Evolutionary conservation across 2,329 filamentous ascomycete genomes (phyloP), one percentile per base, ranked within the genome.

Genomic region (Fragosphaeria purpurea): DNA sequence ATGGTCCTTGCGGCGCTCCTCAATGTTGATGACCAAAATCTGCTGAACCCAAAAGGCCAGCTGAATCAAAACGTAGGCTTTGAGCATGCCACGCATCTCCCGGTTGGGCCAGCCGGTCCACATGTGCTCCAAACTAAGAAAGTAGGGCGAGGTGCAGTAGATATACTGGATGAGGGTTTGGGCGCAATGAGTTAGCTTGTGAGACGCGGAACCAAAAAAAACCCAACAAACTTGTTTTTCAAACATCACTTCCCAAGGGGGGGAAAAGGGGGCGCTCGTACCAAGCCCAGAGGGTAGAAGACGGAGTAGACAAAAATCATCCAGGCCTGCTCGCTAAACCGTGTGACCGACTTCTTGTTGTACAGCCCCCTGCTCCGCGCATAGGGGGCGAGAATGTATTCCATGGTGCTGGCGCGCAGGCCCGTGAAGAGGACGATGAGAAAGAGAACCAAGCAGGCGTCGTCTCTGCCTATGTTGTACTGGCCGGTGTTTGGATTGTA

Each of bases 311-410:
- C 97, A 43, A 93, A 67, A 51, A 94, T 70, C 63, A 95, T 74
- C 88, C 91, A 97, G 44, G 84, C 88, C 70, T 98, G 93, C 70
- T 98, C 93, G 55, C 88, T 88, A 69, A 97, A 95, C 52, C 93
- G 80, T 46, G 87, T 80, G 53, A 85, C 72, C 44, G 82, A 80
- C 70, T 95, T 96, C 63, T 74, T 75, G 62, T 84, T 86, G 59
- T 77, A 76, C 59, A 96, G 79, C 38, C 91, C 91, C 56, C 78
- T 76, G 45, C 74, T 70, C 56, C 79, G 82, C 42, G 86, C 90
- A 50, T 94, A 68, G 6, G 91, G 93, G 22, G 81, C 80, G 47
- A 97, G 75, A 10, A 94, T 61, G 70, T 95, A 93, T 64, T 96
- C 90, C 80, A 97, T 94, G 51, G 80, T 74, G 48, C 80, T 82